Base-by-base conservation (phyloP, 202 grass and related monocot species). In the Cymbopogon flexuosus region DNA sequence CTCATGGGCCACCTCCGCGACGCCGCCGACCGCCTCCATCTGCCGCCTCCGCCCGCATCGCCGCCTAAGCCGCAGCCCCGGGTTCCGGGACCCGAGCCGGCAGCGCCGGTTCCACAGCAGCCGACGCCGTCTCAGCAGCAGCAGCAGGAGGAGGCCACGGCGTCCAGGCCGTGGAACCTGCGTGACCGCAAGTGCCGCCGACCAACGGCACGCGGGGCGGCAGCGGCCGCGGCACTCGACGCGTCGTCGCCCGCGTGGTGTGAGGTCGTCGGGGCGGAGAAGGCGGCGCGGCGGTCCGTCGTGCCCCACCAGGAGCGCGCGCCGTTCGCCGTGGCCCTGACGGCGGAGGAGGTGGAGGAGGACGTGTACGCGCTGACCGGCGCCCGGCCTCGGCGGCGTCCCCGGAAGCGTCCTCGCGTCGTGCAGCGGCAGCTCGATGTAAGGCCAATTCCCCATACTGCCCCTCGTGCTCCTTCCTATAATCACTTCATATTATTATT, bases 351-450 rank as follows among this genome's bases (percentile, higher is more conserved):
- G 88, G 90, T 97, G 63, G 88, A 97, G 83, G 93, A 93, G 52
- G 93, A 97, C 81, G 49, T 97, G 13, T 97, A 93, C 80, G 90
- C 93, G 77, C 81, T 97, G 16, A 97, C 93, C 60, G 93, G 86
- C 72, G 82, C 81, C 63, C 79, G 88, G 29, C 90, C 90, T 23
- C 90, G 90, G 77, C 90, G 88, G 79, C 88, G 90, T 68, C 93
- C 93, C 5, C 82, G 73, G 75, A 86, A 86, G 66, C 80, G 93
- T 8, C 86, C 90, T 67, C 86, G 90, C 70, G 65, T 87, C 84
- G 88, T 97, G 79, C 93, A 97, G 70, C 77, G 81, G 73, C 88
- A 93, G 86, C 83, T 97, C 83, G 93, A 97, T 93, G 93, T 97
- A 84, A 90, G 87, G 34, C 45, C 3, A 68, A 81, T 85, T 84